A percentile compares a stretch with the other conserved stretches of the same genome.
Conservation (phyloP, 2,329 filamentous ascomycete genomes). For the Leptoxyphium fumago region DNA sequence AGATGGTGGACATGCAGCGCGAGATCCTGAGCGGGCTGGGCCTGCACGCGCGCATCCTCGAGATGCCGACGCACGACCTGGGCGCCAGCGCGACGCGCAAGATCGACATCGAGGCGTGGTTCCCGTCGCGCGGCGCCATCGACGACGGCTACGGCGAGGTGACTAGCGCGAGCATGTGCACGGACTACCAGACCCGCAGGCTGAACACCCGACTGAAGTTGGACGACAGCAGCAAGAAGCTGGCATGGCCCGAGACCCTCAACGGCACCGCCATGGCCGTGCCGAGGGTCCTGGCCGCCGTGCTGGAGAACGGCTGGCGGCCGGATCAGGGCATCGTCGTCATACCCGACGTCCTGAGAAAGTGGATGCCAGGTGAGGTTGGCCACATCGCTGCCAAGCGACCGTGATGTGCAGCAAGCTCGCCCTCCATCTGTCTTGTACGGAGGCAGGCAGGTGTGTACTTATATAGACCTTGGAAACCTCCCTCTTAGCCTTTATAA, state of each 20-base stretch:
- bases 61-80: slow-evolving; percentile 82
- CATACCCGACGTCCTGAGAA: slow-evolving; percentile 64
- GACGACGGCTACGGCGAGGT: slow-evolving; percentile 83
- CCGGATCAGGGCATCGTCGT: slow-evolving; percentile 50
- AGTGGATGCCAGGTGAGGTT: slow-evolving; percentile 49
- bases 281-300: slow-evolving; percentile 72
- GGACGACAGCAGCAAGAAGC: slow-evolving; percentile 29
- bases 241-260: slow-evolving; percentile 71
- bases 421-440: too few relatives aligned
- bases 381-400: not conserved
- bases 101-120: slow-evolving; percentile 85
- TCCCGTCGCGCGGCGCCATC: slow-evolving; percentile 58
- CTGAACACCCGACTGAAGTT: slow-evolving; percentile 59
- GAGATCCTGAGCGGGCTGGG: slow-evolving; percentile 66
- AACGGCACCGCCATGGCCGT: slow-evolving; percentile 92
- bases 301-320: slow-evolving; percentile 85
- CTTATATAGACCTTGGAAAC: too few relatives aligned
- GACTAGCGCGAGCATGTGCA: slow-evolving; percentile 79
- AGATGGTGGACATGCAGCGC: slow-evolving; percentile 76
- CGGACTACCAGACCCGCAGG: slow-evolving; percentile 81
- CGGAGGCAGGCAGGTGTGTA: too few relatives aligned
- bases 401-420: too few relatives aligned
- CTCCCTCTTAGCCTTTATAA: too few relatives aligned
- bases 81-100: slow-evolving; percentile 80
- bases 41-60: slow-evolving; percentile 73